These are phyloP conservation scores for Eucalyptus urophylla DNA, from an alignment of 345 rosid species.

Conservation along the genomic window DNA sequence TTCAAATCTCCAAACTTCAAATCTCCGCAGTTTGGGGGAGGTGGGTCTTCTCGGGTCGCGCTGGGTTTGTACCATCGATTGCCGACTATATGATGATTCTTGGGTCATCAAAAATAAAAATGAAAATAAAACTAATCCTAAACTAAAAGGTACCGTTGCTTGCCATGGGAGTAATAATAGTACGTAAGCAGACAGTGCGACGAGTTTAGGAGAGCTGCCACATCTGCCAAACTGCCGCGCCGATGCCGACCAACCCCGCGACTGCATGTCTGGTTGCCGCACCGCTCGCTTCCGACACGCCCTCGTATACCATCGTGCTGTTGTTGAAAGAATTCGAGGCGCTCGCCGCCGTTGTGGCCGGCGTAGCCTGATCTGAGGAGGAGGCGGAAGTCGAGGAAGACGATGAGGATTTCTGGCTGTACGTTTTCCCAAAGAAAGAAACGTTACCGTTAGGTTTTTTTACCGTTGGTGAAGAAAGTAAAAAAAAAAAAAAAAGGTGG, in stretches of 20 bases:
- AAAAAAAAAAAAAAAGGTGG: neutral
- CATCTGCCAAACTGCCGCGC: slow-evolving; percentile 17
- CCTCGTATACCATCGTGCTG: slow-evolving; percentile 64
- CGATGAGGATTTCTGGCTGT: slow-evolving; percentile 63
- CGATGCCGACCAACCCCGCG: slow-evolving; percentile 8
- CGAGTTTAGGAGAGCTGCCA: neutral
- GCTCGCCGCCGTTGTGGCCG: neutral
- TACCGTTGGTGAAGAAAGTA: neutral
- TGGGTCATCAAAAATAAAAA: too few relatives aligned
- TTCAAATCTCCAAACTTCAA: too few relatives aligned
- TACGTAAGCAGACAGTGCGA: neutral
- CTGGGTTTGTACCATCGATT: too few relatives aligned
- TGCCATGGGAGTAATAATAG: neutral
- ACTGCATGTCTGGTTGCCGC: slow-evolving; percentile 19
- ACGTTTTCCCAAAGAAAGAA: neutral
- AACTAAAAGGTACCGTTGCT: neutral
- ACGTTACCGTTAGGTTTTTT: neutral
- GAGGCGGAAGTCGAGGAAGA: neutral
- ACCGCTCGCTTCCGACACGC: slow-evolving; percentile 34
- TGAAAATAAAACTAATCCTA: neutral
- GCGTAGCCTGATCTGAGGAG: neutral
- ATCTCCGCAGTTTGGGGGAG: too few relatives aligned
- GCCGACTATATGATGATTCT: too few relatives aligned
- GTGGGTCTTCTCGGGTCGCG: too few relatives aligned
- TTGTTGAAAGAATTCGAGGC: slow-evolving; percentile 13